Evolutionary conservation across 1,139 yeast genomes (phyloP), one percentile per base, ranked within the genome.

Genomic region (Saccharomyces hybrid): DNA sequence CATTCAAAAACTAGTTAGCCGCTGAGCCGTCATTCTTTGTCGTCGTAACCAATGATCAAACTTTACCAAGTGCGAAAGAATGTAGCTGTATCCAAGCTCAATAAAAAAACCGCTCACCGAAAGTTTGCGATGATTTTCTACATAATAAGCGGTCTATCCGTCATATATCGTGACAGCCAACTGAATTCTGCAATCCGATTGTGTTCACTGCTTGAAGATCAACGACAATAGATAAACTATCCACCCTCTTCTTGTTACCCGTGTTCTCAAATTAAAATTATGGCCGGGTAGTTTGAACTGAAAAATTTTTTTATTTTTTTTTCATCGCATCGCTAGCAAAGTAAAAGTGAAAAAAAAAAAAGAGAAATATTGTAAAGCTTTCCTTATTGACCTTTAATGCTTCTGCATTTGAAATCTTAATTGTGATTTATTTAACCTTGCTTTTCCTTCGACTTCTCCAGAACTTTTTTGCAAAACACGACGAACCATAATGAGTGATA

Each of bases 401-500:
- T 12, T 19, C n/a, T 16, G 44, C 11, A 8, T 46, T 50, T 27
- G 48, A 26, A 34, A 16, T 27, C 38, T 16, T 42, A 6, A 42
- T 42, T 46, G 38, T 4, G 24, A 7, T n/a, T n/a, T 42, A 12
- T 24, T 27, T 12, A 24, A 16, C 14, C 14, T 24, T 27, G 34
- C 12, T 27, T 28, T 38, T 32, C 21, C 29, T 12, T 11, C 19
- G 24, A 21, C 26, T 38, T 19, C 44, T 38, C 24, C 44, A 38
- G 14, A 19, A 19, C 12, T 16, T 38, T 12, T 38, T 38, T 16
- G 9, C 11, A 38, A 44, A 47, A 38, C 27, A 49, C 44, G 46
- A 38, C 21, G 21, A 28, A 24, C 19, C 19, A 55, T 42, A 51
- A 79, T 81, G 83, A 79, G 83, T 71, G 78, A 77, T 53, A 84